Conservation (phyloP, 2,329 filamentous ascomycete genomes). For the Aspergillus sp. region DNA sequence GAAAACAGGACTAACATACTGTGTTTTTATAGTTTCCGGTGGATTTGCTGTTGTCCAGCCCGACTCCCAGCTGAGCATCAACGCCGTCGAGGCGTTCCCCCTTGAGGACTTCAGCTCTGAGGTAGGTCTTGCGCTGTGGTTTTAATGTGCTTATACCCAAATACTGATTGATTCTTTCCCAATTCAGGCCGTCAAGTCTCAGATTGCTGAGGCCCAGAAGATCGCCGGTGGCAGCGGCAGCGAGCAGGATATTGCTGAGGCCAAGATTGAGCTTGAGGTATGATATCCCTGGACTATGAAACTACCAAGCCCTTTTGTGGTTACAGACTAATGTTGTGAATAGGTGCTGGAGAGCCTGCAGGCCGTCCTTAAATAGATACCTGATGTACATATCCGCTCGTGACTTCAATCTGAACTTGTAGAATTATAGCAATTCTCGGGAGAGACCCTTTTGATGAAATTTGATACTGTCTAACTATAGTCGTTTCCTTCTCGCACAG, state of each 20-base stretch:
- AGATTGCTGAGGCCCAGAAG: conserved; percentile 95
- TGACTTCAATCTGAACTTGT: conserved; percentile 29
- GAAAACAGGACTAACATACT: conserved; percentile 14
- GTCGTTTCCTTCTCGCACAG: background rate
- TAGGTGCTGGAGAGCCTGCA: conserved; percentile 48
- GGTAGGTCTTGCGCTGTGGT: conserved; percentile 32
- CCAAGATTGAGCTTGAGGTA: conserved; percentile 98
- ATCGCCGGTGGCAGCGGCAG: conserved; percentile 83
- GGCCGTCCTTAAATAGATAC: conserved; percentile 43
- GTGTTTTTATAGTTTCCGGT: conserved; percentile 67
- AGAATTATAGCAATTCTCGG: conserved; percentile 36
- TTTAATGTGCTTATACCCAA: background rate
- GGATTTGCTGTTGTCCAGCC: conserved; percentile 97
- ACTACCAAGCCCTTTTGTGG: background rate
- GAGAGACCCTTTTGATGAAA: conserved; percentile 4
- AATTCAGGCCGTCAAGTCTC: conserved; percentile 67
- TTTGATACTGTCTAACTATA: background rate
- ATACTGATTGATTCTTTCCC: conserved; percentile 3
- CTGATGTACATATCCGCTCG: conserved; percentile 37
- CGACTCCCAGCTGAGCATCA: conserved; percentile 92
- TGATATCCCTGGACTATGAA: conserved; percentile 4
- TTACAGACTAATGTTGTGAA: conserved; percentile 7
- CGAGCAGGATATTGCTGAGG: conserved; percentile 96
- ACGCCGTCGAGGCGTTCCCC: conserved; percentile 91
- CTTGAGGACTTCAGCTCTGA: conserved; percentile 95